These are phyloP conservation scores for Calocera viscosa DNA, from an alignment of 768 basidiomycete species.

Conservation along the genomic window DNA sequence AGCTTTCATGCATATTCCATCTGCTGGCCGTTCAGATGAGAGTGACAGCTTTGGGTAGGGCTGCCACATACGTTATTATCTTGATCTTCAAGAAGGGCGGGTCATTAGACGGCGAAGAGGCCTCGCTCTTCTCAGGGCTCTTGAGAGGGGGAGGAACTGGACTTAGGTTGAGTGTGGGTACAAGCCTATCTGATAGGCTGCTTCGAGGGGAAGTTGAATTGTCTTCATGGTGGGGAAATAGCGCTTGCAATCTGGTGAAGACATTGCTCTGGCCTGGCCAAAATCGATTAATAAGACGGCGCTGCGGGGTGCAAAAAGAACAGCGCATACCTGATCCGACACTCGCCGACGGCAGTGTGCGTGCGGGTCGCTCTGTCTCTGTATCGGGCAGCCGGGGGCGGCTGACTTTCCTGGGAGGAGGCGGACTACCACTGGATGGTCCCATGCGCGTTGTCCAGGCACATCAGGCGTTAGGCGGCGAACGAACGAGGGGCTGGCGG, in stretches of 20 bases:
- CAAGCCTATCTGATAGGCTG: neutral
- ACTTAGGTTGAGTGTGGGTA: neutral
- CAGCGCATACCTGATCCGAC: too few relatives aligned
- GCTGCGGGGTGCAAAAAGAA: too few relatives aligned
- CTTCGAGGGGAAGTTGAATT: neutral
- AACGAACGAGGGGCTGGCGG: too few relatives aligned
- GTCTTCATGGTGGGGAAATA: neutral
- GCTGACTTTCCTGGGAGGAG: too few relatives aligned
- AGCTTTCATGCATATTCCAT: constrained; percentile 79
- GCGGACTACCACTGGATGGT: too few relatives aligned
- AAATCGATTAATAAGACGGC: neutral
- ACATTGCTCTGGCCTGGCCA: neutral
- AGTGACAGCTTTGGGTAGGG: neutral
- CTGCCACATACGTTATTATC: neutral
- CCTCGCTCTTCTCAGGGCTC: neutral
- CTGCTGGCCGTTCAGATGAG: constrained; percentile 34
- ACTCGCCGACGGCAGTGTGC: too few relatives aligned
- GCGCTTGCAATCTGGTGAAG: neutral
- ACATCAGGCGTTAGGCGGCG: too few relatives aligned
- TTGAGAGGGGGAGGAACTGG: neutral
- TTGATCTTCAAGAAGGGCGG: neutral
- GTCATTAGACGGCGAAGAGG: neutral
- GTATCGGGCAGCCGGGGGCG: too few relatives aligned
- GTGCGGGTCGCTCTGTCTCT: too few relatives aligned
- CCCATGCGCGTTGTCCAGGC: too few relatives aligned